These are phyloP conservation scores for Cryptococcus amylolentus DNA, from an alignment of 1,284 basidiomycete genomes.

Conservation along the genomic window DNA sequence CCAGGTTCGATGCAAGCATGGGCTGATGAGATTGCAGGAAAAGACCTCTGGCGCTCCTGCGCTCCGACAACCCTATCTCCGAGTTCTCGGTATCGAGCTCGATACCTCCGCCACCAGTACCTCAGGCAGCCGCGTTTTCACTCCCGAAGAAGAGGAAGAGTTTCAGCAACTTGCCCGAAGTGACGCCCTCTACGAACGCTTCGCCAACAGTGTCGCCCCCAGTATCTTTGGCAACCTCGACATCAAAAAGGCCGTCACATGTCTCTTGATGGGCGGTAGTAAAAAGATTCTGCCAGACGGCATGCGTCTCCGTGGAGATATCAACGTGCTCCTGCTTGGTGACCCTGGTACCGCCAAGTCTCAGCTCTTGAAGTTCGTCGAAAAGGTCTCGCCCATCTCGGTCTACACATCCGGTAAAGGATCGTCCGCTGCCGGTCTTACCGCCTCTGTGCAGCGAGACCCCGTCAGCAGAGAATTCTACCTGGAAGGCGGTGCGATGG, in stretches of 20 bases:
- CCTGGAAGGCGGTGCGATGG: conserved; percentile 99
- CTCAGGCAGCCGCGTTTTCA: conserved; percentile 68
- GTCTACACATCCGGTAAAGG: conserved; percentile 99
- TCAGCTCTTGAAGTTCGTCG: conserved; percentile 96
- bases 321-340: conserved; percentile 93
- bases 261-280: conserved; percentile 93
- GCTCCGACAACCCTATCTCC: conserved; percentile 89
- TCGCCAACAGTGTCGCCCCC: conserved; percentile 89
- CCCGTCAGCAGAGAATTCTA: conserved; percentile 82
- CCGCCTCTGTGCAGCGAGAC: conserved; percentile 95
- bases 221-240: conserved; percentile 96
- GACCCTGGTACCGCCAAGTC: conserved; percentile 98
- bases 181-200: conserved; percentile 88
- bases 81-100: conserved; percentile 88
- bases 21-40: conserved; percentile 57
- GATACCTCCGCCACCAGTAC: conserved; percentile 60
- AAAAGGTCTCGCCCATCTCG: conserved; percentile 95
- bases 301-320: conserved; percentile 94
- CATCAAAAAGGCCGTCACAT: conserved; percentile 97
- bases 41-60: conserved; percentile 66
- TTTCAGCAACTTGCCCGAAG: conserved; percentile 81
- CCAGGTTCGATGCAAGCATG: neutral
- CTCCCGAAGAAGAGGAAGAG: conserved; percentile 96
- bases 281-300: conserved; percentile 97
- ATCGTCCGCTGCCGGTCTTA: conserved; percentile 95